phyloP scores from a whole-genome alignment of 345 rosid genomes.

The Psidium friedrichsthalianum region DNA sequence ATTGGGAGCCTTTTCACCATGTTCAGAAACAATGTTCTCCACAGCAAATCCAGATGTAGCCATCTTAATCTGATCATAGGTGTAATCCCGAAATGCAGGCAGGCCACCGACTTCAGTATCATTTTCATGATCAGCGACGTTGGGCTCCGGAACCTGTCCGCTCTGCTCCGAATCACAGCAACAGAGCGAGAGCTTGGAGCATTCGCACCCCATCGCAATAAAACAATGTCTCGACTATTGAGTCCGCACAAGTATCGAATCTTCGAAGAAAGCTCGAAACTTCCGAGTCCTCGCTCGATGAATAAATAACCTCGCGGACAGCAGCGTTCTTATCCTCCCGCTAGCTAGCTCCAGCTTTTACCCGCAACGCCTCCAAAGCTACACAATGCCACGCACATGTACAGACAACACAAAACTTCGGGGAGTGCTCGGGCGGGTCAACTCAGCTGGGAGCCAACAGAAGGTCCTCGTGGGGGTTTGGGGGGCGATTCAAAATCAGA shows the following conservation, averaged over 20 bases:
- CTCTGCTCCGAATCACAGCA: conserved; percentile 10
- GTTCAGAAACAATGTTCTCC: conserved; percentile 87
- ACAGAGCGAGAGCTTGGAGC: conserved; percentile 20
- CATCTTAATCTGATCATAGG: conserved; percentile 54
- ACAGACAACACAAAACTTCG: neutral
- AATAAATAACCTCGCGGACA: neutral
- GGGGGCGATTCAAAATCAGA: neutral
- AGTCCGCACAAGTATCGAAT: neutral
- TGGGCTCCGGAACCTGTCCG: conserved; percentile 8
- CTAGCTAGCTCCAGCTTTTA: neutral
- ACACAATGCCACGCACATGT: neutral
- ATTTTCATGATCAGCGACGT: conserved; percentile 26
- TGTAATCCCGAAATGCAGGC: conserved; percentile 51
- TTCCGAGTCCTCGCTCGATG: neutral
- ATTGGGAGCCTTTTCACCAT: conserved; percentile 92
- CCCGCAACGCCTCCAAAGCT: neutral
- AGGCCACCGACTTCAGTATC: conserved; percentile 23
- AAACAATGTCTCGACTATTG: neutral
- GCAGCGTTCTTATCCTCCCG: neutral
- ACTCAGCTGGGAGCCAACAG: neutral
- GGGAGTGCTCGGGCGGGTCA: neutral
- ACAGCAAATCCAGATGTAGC: conserved; percentile 88
- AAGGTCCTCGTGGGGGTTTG: neutral
- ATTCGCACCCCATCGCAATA: conserved; percentile 23
- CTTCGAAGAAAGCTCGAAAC: neutral